These are phyloP conservation scores for Bisporella sp. DNA, from an alignment of 2,329 filamentous ascomycete species.

Conservation along the genomic window DNA sequence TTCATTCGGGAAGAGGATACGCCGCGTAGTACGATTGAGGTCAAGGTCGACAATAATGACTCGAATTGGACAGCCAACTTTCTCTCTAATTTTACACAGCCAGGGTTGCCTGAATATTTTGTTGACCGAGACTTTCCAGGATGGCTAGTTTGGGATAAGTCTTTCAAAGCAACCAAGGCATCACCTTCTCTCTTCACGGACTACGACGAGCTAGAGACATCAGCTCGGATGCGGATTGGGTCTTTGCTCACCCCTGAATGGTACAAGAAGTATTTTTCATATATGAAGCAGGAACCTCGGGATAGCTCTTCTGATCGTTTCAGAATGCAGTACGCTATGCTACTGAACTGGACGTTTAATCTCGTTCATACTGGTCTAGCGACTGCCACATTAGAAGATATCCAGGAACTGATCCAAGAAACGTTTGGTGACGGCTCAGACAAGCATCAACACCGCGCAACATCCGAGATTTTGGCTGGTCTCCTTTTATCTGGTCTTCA, in stretches of 20 bases:
- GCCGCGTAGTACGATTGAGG: slow-evolving; percentile 67
- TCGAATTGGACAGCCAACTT: slow-evolving; percentile 73
- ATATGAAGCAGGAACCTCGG: slow-evolving; percentile 91
- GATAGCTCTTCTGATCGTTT: slow-evolving; percentile 79
- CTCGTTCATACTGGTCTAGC: slow-evolving; percentile 78
- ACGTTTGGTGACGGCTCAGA: slow-evolving; percentile 91
- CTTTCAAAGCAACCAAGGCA: slow-evolving; percentile 71
- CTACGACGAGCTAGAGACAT: slow-evolving; percentile 76
- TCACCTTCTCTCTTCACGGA: slow-evolving; percentile 56
- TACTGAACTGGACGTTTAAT: slow-evolving; percentile 86
- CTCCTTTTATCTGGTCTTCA: slow-evolving; percentile 77
- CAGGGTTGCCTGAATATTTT: slow-evolving; percentile 72
- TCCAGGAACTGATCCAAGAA: slow-evolving; percentile 69
- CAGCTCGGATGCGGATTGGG: slow-evolving; percentile 72
- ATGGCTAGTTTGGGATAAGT: slow-evolving; percentile 93
- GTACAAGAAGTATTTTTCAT: slow-evolving; percentile 83
- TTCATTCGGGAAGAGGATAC: slow-evolving; percentile 77
- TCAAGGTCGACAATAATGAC: slow-evolving; percentile 69
- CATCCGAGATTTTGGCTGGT: slow-evolving; percentile 85
- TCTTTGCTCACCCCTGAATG: slow-evolving; percentile 73
- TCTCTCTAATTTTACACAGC: slow-evolving; percentile 64
- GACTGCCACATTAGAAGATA: slow-evolving; percentile 73
- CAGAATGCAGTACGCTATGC: slow-evolving; percentile 77
- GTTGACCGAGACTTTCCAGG: slow-evolving; percentile 89
- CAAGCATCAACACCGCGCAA: slow-evolving; percentile 95